A percentile compares a stretch with the other conserved stretches of the same genome.
These are phyloP conservation scores for Fusarium irregulare DNA, from an alignment of 2,329 filamentous ascomycete genomes.

Conservation along the genomic window DNA sequence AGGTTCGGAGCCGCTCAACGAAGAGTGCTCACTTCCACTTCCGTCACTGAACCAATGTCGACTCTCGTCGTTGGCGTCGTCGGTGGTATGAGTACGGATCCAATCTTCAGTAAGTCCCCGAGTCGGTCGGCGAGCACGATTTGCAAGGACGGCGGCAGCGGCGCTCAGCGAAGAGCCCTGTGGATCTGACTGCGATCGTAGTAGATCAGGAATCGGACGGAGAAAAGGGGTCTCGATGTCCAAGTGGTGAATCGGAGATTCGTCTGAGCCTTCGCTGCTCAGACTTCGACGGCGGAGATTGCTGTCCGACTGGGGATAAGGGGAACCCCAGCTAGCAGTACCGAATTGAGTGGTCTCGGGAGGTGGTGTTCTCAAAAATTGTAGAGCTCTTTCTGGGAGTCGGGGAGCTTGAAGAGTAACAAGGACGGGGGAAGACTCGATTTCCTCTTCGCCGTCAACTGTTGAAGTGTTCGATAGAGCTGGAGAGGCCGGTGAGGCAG, in stretches of 20 bases:
- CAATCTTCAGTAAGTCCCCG: conserved; percentile 82
- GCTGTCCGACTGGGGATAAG: conserved; percentile 77
- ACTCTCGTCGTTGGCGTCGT: conserved; percentile 72
- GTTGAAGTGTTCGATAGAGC: conserved; percentile 72
- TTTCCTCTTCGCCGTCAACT: conserved; percentile 66
- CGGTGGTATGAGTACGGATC: conserved; percentile 86
- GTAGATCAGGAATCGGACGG: conserved; percentile 63
- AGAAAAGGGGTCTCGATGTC: conserved; percentile 72
- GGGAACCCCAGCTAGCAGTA: conserved; percentile 92
- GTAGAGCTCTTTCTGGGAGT: conserved; percentile 66
- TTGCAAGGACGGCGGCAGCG: conserved; percentile 71
- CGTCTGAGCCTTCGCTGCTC: conserved; percentile 70
- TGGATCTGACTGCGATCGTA: conserved; percentile 47
- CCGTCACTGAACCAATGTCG: conserved; percentile 85
- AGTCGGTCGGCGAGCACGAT: conserved; percentile 68
- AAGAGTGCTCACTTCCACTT: conserved; percentile 78
- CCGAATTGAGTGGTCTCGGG: conserved; percentile 60
- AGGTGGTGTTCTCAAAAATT: conserved; percentile 67
- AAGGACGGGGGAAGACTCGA: conserved; percentile 67
- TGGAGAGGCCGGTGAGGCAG: conserved; percentile 62
- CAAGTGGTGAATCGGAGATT: conserved; percentile 70
- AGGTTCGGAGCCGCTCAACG: conserved; percentile 73
- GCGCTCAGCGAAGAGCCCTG: conserved; percentile 57
- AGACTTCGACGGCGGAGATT: conserved; percentile 63
- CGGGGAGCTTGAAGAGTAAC: conserved; percentile 69